phyloP scores from a whole-genome alignment of 2,329 filamentous ascomycete species.

The Xylariaceae sp. region DNA sequence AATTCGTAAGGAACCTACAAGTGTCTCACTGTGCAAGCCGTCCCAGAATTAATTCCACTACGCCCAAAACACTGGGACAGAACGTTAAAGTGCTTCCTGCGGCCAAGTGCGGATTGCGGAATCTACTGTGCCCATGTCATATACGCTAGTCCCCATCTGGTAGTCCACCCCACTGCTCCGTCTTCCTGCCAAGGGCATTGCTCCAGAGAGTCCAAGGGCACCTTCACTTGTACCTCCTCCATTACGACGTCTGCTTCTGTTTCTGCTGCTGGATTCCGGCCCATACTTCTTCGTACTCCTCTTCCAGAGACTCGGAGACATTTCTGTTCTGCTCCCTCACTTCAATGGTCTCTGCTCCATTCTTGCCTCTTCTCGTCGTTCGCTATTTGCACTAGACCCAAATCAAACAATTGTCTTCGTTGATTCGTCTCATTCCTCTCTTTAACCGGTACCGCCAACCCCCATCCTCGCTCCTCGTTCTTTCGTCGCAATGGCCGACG shows the following conservation, averaged over 20 bases:
- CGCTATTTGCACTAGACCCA: slow-evolving; percentile 11
- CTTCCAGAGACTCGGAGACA: neutral
- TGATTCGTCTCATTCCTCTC: neutral
- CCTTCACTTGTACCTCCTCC: no score
- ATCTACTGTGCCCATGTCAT: neutral
- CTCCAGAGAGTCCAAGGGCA: no score
- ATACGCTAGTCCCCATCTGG: neutral
- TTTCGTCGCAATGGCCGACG: slow-evolving; percentile 52
- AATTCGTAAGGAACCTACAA: neutral
- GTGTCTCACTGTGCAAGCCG: neutral
- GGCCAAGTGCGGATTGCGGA: no score
- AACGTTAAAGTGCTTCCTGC: no score
- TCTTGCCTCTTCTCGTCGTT: slow-evolving; percentile 14
- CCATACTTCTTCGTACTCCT: neutral
- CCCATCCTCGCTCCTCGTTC: neutral
- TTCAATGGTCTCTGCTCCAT: neutral
- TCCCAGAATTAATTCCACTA: neutral
- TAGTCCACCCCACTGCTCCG: neutral
- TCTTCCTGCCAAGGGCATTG: neutral
- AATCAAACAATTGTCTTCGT: no score
- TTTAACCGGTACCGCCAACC: neutral
- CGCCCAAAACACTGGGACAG: no score
- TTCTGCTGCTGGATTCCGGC: neutral
- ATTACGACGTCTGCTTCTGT: neutral
- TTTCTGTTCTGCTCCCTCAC: slow-evolving; percentile 1